Conservation (phyloP, 108 stramenopile genomes). For the Skeletonema potamos region DNA sequence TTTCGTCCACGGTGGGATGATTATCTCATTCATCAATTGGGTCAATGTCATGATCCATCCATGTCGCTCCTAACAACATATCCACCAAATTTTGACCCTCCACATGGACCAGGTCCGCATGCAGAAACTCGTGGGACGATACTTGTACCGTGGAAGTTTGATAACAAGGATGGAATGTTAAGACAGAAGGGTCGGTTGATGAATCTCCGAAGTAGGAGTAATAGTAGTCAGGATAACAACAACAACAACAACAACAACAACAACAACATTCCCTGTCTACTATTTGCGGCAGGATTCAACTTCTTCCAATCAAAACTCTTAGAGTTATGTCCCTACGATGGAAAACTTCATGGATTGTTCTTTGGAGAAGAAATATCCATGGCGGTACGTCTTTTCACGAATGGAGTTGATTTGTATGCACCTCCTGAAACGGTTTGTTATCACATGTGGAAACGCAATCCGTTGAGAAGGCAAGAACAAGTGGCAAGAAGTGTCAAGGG, state of each 20-base stretch:
- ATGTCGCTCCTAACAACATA: constrained; percentile 73
- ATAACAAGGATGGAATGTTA: constrained; percentile 56
- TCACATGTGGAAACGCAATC: constrained; percentile 70
- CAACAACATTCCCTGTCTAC: constrained; percentile 59
- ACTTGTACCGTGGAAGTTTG: constrained; percentile 73
- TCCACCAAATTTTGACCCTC: constrained; percentile 74
- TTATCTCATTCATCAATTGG: constrained; percentile 53
- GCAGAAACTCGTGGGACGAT: constrained; percentile 59
- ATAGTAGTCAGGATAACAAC: neutral
- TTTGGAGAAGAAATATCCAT: constrained; percentile 90
- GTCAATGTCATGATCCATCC: constrained; percentile 1
- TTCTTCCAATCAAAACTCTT: constrained; percentile 56
- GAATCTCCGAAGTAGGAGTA: neutral
- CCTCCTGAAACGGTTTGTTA: constrained; percentile 74
- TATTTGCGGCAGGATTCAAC: constrained; percentile 89
- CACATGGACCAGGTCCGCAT: constrained; percentile 45
- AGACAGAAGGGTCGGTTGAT: constrained; percentile 66
- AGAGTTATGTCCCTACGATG: constrained; percentile 77
- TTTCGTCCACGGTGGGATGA: constrained; percentile 75
- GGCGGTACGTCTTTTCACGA: constrained; percentile 80
- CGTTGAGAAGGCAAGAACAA: constrained; percentile 11
- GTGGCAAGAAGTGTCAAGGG: neutral
- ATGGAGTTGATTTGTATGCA: constrained; percentile 80
- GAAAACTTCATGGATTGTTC: constrained; percentile 66
- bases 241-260: neutral